Conservation (phyloP, 306 rosid species). For the Adenanthera pavonina region DNA sequence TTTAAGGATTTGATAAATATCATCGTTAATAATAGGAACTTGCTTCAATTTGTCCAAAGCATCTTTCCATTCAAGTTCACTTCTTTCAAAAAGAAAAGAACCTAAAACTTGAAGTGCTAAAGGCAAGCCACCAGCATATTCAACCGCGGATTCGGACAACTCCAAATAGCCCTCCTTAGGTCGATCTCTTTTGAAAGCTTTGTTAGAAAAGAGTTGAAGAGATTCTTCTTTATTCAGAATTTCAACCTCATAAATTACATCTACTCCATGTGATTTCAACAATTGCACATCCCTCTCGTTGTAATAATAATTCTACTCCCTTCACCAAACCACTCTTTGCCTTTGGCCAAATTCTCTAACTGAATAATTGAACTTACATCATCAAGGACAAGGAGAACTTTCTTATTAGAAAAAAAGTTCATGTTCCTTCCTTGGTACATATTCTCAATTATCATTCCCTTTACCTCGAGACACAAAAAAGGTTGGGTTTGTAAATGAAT, state of each 20-base stretch:
- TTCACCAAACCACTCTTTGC: not conserved
- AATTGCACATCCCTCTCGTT: not conserved
- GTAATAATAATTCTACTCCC: slow-evolving; percentile 6
- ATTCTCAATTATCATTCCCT: not conserved
- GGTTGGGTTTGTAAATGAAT: not conserved
- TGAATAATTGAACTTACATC: not conserved
- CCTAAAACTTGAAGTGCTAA: not conserved
- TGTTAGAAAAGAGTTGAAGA: not conserved
- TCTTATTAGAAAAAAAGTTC: not conserved
- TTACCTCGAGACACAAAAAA: not conserved
- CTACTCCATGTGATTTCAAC: not conserved
- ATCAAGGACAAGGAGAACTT: not conserved
- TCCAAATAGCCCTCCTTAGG: not conserved
- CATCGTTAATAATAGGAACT: not conserved
- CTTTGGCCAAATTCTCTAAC: not conserved
- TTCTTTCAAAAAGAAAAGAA: not conserved
- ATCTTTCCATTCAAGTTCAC: not conserved
- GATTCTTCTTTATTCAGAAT: not conserved
- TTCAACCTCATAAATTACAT: not conserved
- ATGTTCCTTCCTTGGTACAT: not conserved
- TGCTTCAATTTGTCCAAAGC: not conserved
- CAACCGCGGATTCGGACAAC: not conserved
- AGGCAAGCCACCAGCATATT: not conserved
- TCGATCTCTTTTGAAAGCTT: not conserved
- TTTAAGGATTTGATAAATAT: not conserved